Conservation (phyloP, 2,329 filamentous ascomycete genomes). For the Venturia asperata region DNA sequence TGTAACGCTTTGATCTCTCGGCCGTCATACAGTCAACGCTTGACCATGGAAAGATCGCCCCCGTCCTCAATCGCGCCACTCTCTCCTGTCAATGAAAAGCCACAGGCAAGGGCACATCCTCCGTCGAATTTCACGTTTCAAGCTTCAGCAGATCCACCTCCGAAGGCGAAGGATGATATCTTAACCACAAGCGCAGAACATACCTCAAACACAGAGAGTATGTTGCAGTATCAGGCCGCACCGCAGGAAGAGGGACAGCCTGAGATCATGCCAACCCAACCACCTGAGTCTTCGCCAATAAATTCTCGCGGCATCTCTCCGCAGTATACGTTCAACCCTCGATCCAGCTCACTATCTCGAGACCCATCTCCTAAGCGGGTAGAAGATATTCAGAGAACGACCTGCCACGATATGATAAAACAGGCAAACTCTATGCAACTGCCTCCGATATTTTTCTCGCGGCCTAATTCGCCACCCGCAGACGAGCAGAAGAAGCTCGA, state of each 20-base stretch:
- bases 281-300: not conserved
- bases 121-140: not conserved
- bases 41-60: not conserved
- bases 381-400: not conserved
- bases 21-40: not conserved
- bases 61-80: not conserved
- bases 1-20: not conserved
- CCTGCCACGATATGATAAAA: not conserved
- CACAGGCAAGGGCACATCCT: not conserved
- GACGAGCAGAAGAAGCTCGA: slow-evolving; percentile 3
- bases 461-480: not conserved
- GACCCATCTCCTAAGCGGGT: not conserved
- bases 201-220: not conserved
- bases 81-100: not conserved
- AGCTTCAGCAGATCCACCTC: not conserved
- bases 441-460: not conserved
- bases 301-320: not conserved
- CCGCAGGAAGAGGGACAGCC: not conserved
- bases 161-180: not conserved
- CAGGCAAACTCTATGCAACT: not conserved
- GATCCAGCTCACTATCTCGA: not conserved
- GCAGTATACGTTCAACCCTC: not conserved
- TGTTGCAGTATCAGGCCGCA: not conserved
- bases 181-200: not conserved
- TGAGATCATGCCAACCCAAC: not conserved